These are phyloP conservation scores for Physcia stellaris DNA, from an alignment of 495 filamentous ascomycete species.

Conservation along the genomic window DNA sequence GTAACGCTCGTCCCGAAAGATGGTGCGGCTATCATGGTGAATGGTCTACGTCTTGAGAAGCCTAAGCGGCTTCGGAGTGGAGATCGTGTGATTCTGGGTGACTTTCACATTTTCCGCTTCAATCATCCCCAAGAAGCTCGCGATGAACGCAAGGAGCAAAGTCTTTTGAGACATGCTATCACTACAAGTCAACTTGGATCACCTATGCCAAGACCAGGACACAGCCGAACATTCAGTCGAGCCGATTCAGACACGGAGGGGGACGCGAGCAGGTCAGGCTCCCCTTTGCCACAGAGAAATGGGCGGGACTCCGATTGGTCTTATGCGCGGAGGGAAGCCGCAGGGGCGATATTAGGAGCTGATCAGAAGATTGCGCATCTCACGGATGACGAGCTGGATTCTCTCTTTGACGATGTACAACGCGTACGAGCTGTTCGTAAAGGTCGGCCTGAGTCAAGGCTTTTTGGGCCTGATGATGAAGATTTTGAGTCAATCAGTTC, in stretches of 20 bases:
- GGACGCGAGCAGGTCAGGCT: conserved; percentile 60
- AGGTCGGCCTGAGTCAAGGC: conserved; percentile 39
- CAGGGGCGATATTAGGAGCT: conserved; percentile 74
- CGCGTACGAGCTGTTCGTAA: conserved; percentile 70
- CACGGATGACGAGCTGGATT: conserved; percentile 87
- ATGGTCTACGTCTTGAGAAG: conserved; percentile 74
- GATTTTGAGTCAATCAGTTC: conserved; percentile 83
- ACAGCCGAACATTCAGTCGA: conserved; percentile 66
- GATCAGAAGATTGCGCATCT: conserved; percentile 82
- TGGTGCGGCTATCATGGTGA: conserved; percentile 93
- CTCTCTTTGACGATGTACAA: conserved; percentile 91
- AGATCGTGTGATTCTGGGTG: conserved; percentile 87
- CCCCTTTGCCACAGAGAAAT: conserved; percentile 55
- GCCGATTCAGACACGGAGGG: conserved; percentile 56
- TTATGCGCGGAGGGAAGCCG: conserved; percentile 84
- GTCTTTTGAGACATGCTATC: conserved; percentile 75
- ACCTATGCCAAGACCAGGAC: conserved; percentile 53
- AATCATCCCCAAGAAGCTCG: conserved; percentile 95
- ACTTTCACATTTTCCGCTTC: conserved; percentile 98
- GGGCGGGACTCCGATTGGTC: conserved; percentile 91
- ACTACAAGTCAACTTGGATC: conserved; percentile 69
- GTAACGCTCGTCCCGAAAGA: conserved; percentile 84
- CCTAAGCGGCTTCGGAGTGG: conserved; percentile 78
- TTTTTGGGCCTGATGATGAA: conserved; percentile 55
- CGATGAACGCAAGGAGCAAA: conserved; percentile 82